These are phyloP conservation scores for Ogataea minuta DNA, from an alignment of 805 yeast genomes.

Conservation along the genomic window DNA sequence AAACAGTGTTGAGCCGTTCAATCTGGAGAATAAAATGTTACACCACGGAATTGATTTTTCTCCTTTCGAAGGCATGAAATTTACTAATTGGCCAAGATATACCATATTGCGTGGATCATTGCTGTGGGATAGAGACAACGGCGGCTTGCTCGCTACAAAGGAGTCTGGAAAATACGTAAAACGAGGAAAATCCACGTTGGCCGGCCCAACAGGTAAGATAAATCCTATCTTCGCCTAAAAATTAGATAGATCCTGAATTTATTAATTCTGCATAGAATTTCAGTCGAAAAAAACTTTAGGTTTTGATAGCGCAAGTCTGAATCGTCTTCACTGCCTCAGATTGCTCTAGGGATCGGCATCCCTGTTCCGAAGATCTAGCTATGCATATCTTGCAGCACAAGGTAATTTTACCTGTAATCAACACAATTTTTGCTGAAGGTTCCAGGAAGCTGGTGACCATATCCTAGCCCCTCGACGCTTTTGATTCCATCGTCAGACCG, in stretches of 20 bases:
- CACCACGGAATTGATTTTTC: conserved; percentile 40
- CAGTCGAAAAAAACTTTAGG: neutral
- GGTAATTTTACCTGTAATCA: no score
- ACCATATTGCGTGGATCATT: conserved; percentile 40
- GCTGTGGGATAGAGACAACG: conserved; percentile 33
- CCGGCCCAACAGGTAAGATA: conserved; percentile 24
- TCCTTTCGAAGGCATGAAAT: conserved; percentile 39
- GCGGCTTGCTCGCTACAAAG: conserved; percentile 17
- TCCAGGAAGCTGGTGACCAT: no score
- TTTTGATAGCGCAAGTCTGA: conserved; percentile 1
- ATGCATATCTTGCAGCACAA: no score
- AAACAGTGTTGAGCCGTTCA: conserved; percentile 29
- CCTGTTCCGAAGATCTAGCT: no score
- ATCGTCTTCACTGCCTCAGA: no score
- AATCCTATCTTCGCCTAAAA: conserved; percentile 22
- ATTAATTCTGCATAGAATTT: neutral
- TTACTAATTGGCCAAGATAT: conserved; percentile 47
- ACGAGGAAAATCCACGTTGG: conserved; percentile 27
- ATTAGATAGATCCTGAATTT: neutral
- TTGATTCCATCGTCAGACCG: no score
- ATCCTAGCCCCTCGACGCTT: no score
- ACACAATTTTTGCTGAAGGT: no score
- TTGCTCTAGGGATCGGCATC: no score
- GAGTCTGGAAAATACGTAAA: conserved; percentile 29
- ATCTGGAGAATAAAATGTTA: conserved; percentile 31